Evolutionary conservation across 345 rosid genomes (phyloP).

Genomic region (Murraya koenigii): DNA sequence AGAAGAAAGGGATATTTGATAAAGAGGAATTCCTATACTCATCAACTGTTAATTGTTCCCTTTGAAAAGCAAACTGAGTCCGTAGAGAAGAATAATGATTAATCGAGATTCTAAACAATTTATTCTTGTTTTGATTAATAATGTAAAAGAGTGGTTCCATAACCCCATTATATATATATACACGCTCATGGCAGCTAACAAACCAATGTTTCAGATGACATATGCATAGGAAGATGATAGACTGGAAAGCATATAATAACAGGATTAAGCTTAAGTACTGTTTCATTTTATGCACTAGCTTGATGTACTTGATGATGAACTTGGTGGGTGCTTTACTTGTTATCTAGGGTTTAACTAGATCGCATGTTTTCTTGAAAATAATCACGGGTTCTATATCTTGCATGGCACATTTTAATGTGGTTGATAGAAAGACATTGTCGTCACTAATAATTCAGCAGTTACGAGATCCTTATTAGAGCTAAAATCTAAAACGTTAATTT

Average conservation of each 20-base stretch:
- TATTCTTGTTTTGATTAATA: neutral
- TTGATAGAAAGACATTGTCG: neutral
- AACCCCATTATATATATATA: neutral
- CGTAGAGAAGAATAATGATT: neutral
- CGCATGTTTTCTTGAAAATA: neutral
- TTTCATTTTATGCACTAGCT: neutral
- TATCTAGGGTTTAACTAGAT: neutral
- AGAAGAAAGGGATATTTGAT: neutral
- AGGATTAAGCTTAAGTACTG: neutral
- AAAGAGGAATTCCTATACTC: neutral
- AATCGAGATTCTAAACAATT: neutral
- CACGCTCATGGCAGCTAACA: neutral
- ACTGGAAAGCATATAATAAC: too few species aligned
- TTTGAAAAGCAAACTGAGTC: neutral
- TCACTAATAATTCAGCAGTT: neutral
- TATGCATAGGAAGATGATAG: neutral
- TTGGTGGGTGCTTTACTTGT: neutral
- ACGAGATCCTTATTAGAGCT: neutral
- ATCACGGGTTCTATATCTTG: neutral
- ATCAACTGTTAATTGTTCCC: neutral
- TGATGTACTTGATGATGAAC: too few species aligned
- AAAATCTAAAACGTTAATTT: neutral
- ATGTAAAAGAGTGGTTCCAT: neutral
- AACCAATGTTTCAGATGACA: neutral
- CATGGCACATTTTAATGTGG: neutral